Evolutionary conservation across 768 basidiomycete genomes (phyloP), one percentile per base, ranked within the genome.

Genomic region (Suillus americanus): DNA sequence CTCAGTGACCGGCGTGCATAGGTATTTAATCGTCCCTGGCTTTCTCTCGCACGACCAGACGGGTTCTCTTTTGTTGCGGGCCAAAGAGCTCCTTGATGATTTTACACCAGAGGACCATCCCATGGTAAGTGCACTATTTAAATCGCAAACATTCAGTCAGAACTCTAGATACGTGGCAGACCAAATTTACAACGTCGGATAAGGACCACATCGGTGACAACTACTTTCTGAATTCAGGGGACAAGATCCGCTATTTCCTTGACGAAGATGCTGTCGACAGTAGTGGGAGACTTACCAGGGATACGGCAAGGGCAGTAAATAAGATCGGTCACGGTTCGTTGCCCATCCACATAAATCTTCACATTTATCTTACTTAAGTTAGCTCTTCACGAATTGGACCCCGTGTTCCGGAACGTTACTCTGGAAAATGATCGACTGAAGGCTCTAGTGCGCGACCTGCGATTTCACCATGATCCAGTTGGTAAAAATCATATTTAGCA

Each of bases 211-310:
- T 94, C 30, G 95, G 95, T 1, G 95, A 99, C 72, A 88, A 94
- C 38, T 99, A 99, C 76, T 99, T 99, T 72, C 80, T 99, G 55
- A 85, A 80, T 37, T 95, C 94, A 1, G 94, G 94, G 2, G 94
- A 98, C 76, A 97, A 97, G 82, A 93, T 99, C 80, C 88, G 92
- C 7, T 99, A 89, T 76, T 99, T 99, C 77, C 81, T 99, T 51
- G 97, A 99, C 73, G 89, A 93, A 69, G 94, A 90, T 59, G 94
- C 96, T 0, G 80, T 97, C 7, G 85, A 88, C 65, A 69, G 78
- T 30, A 74, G 85, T 38, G 91, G 94, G 3, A 88, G 87, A 69
- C 83, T 99, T 74, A 83, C 82, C 1, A 80, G 86, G 63, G 84
- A 86, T 63, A 92, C 92, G 74, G 80, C 87, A 54, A 86, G 85